phyloP scores from a whole-genome alignment of 78 protist genomes.

The Dictyostelium firmibasis region DNA sequence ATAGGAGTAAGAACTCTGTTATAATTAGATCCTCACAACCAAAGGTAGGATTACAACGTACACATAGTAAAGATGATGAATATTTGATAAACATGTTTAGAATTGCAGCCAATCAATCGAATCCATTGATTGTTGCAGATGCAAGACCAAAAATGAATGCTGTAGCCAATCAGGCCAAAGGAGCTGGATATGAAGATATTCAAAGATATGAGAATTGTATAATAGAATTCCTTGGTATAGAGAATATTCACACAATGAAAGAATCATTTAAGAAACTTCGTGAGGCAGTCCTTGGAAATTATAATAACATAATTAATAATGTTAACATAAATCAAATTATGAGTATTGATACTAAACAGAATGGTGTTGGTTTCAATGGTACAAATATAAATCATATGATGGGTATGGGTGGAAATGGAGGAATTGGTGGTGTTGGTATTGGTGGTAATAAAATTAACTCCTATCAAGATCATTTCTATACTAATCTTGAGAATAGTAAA shows the following conservation, averaged over 20 bases:
- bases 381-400: too few relatives aligned
- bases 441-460: neutral
- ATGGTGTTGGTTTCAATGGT: neutral
- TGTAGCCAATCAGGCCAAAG: conserved; percentile 83
- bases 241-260: conserved; percentile 93
- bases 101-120: neutral
- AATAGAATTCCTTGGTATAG: conserved; percentile 86
- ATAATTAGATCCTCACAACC: conserved; percentile 87
- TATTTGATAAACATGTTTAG: conserved; percentile 27
- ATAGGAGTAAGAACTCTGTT: conserved; percentile 22
- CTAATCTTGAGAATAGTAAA: conserved; percentile 17
- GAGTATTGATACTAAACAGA: neutral
- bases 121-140: conserved; percentile 79
- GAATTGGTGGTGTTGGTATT: neutral
- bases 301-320: neutral
- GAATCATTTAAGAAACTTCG: conserved; percentile 46
- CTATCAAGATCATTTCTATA: conserved; percentile 11
- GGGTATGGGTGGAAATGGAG: too few relatives aligned
- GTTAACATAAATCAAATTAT: neutral
- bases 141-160: conserved; percentile 92
- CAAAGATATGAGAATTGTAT: conserved; percentile 53
- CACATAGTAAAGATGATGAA: conserved; percentile 48
- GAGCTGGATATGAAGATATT: conserved; percentile 88
- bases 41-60: conserved; percentile 72
- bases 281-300: neutral